Conservation (phyloP, 31 red algal species). For the Endocladia muricata region DNA sequence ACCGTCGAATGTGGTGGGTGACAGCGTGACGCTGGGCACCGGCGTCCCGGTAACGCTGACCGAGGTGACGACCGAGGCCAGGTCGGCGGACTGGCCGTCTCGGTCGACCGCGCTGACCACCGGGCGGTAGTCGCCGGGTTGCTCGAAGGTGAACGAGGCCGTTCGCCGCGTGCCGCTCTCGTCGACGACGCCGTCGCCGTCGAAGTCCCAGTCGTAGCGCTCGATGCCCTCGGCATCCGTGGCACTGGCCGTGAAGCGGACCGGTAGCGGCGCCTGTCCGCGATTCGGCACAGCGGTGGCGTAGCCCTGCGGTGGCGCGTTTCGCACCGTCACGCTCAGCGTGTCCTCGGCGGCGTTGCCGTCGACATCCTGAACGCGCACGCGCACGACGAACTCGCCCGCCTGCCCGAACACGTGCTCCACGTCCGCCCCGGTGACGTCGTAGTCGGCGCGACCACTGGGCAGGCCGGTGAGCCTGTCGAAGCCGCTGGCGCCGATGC, state of each 20-base stretch:
- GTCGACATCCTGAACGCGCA: neutral
- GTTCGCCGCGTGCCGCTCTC: neutral
- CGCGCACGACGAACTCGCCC: neutral
- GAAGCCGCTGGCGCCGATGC: neutral
- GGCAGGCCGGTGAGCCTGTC: too few species aligned
- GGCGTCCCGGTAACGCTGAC: too few species aligned
- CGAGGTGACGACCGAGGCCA: too few species aligned
- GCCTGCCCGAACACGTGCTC: neutral
- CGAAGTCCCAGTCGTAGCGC: neutral
- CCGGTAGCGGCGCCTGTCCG: neutral
- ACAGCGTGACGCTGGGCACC: too few species aligned
- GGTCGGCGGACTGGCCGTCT: too few species aligned
- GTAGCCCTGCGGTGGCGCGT: neutral
- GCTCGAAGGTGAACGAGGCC: neutral
- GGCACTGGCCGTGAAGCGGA: neutral
- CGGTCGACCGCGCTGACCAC: neutral
- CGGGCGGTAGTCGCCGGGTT: neutral
- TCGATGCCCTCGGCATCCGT: neutral
- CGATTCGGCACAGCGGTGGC: neutral
- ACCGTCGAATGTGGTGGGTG: too few species aligned
- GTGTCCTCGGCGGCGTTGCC: neutral
- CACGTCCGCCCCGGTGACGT: neutral
- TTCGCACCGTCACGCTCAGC: neutral
- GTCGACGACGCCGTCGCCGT: neutral
- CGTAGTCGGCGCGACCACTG: neutral